Conservation (phyloP, 2,329 filamentous ascomycete genomes). For the Arachnopeziza araneosa region DNA sequence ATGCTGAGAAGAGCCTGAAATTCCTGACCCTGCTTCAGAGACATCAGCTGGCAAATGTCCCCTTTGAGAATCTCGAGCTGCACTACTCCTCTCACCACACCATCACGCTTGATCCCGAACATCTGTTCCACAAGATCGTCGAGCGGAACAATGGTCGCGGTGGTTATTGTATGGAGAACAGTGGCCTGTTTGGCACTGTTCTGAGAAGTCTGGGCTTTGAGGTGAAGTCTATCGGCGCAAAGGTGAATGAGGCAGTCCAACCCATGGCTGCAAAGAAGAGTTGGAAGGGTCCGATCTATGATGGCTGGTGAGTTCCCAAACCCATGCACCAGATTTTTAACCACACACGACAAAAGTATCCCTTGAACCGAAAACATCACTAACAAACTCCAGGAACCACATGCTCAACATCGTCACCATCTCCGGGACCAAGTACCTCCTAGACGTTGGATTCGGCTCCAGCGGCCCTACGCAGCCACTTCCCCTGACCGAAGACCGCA, state of each 20-base stretch:
- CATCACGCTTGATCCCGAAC: conserved; percentile 40
- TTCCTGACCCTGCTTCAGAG: conserved; percentile 29
- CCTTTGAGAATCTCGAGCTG: conserved; percentile 51
- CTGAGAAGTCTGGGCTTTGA: conserved; percentile 44
- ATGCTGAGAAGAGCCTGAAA: neutral
- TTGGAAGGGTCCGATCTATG: conserved; percentile 31
- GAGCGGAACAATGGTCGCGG: conserved; percentile 38
- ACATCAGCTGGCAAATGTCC: conserved; percentile 45
- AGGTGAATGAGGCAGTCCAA: conserved; percentile 29
- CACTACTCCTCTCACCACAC: conserved; percentile 41
- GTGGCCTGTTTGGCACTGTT: conserved; percentile 46
- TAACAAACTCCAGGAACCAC: conserved; percentile 32
- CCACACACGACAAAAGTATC: neutral
- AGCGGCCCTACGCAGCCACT: conserved; percentile 47
- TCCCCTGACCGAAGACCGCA: conserved; percentile 43
- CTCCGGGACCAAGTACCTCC: conserved; percentile 39
- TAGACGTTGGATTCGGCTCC: conserved; percentile 45
- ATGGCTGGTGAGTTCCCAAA: conserved; percentile 37
- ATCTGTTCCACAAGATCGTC: conserved; percentile 46
- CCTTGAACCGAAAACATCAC: no score
- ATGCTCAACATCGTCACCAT: conserved; percentile 55
- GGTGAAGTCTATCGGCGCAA: conserved; percentile 49
- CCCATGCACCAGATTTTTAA: no score
- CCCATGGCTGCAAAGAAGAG: neutral
- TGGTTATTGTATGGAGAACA: conserved; percentile 56